Percentiles rank a stretch among this genome's conserved stretches.
Evolutionary conservation across 2,329 filamentous ascomycete species (phyloP).

Genomic region (Claviceps arundinis): DNA sequence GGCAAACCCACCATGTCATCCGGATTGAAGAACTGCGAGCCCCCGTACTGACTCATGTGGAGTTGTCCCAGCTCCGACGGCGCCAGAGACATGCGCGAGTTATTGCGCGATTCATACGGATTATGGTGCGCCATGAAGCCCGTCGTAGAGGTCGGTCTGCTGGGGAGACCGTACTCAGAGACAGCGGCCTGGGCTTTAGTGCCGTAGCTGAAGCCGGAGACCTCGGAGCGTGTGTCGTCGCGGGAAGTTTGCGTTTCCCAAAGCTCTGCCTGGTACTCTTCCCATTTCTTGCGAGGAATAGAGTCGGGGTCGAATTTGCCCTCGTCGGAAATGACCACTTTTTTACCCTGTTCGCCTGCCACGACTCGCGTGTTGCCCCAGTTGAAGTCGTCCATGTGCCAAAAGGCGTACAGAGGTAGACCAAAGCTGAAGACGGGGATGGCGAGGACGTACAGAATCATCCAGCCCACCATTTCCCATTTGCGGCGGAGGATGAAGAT

Average conservation of each 20-base stretch:
- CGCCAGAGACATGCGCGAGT: conserved; percentile 67
- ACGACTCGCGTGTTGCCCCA: conserved; percentile 99
- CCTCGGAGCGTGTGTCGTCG: conserved; percentile 68
- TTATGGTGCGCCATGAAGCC: conserved; percentile 36
- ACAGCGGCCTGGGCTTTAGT: conserved; percentile 59
- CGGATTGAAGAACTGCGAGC: conserved; percentile 44
- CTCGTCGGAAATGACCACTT: conserved; percentile 88
- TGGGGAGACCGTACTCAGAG: conserved; percentile 58
- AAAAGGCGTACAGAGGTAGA: conserved; percentile 89
- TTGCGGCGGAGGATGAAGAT: conserved; percentile 95
- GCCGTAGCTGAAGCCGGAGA: conserved; percentile 88
- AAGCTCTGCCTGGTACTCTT: conserved; percentile 94
- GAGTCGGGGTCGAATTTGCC: conserved; percentile 90
- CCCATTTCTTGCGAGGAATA: conserved; percentile 97
- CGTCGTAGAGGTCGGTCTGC: conserved; percentile 42
- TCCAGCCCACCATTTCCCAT: conserved; percentile 99
- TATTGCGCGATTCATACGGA: conserved; percentile 33
- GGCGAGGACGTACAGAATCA: conserved; percentile 87
- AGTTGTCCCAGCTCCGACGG: conserved; percentile 52
- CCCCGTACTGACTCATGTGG: conserved; percentile 48
- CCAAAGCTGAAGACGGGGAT: conserved; percentile 86
- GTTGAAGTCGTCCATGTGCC: conserved; percentile 99
- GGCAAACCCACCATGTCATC: conserved; percentile 65
- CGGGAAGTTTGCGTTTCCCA: conserved; percentile 89
- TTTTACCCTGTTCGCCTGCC: conserved; percentile 82